Evolutionary conservation across 2,329 filamentous ascomycete genomes (phyloP), one percentile per base, ranked within the genome.

Genomic region (Davidsoniella eucalypti): DNA sequence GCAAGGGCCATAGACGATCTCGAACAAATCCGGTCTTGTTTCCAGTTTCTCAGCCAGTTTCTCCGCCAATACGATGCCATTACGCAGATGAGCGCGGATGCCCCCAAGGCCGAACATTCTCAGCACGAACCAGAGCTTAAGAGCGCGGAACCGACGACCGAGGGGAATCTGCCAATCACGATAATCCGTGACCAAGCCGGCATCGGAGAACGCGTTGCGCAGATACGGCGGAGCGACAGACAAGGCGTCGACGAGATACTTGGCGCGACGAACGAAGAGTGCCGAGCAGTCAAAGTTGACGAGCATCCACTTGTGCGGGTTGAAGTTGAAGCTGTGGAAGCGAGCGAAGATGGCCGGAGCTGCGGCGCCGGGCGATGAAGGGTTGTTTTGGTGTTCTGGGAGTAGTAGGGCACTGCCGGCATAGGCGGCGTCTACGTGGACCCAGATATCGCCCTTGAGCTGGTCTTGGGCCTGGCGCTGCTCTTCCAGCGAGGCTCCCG

Each of bases 161-260:
- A 96, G 78, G 0, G 90, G 87, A 59, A 96, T 93, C 67, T 94
- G 87, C 90, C 90, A 96, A 70, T 96, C 88, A 44, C 90, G 78
- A 69, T 94, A 95, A 65, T 96, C 90, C 21, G 87, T 94, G 1
- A 95, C 90, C 2, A 90, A 73, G 0, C 87, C 87, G 37, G 74
- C 76, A 58, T 92, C 86, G 3, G 82, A 84, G 67, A 81, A 87
- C 3, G 77, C 69, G 65, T 95, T 95, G 55, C 80, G 65, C 25
- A 95, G 76, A 67, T 94, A 95, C 4, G 82, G 74, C 0, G 85
- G 85, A 14, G 82, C 82, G 61, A 92, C 82, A 60, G 77, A 80
- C 40, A 94, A 73, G 0, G 87, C 84, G 54, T 81, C 73, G 41
- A 83, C 86, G n/a, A 96, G 75, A 65, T 87, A 80, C 50, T 70